phyloP scores from a whole-genome alignment of 441 rosid genomes.

The Gossypium aridum region DNA sequence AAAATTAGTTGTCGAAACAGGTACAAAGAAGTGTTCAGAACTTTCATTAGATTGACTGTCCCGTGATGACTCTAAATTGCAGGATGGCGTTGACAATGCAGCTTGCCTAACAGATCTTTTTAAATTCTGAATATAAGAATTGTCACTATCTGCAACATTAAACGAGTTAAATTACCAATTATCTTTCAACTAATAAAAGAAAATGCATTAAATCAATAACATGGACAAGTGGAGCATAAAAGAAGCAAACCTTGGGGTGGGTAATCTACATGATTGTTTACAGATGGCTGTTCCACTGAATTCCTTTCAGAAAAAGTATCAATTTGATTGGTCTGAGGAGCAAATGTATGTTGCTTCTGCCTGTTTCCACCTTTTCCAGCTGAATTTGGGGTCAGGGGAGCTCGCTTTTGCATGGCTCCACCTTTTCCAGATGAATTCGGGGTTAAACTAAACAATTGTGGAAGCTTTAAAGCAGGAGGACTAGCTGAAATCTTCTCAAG shows the following conservation, averaged over 20 bases:
- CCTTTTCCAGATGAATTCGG: conserved; percentile 89
- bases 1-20: conserved; percentile 57
- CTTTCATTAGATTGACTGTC: conserved; percentile 74
- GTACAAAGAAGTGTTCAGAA: conserved; percentile 86
- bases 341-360: conserved; percentile 63
- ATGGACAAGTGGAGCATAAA: conserved; percentile 11
- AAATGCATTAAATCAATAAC: conserved; percentile 3
- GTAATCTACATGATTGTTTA: conserved; percentile 46
- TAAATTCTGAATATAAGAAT: conserved; percentile 60
- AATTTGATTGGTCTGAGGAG: conserved; percentile 52
- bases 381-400: conserved; percentile 70
- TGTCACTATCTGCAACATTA: conserved; percentile 53
- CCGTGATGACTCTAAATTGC: conserved; percentile 64
- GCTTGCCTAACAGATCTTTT: conserved; percentile 95
- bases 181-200: conserved; percentile 6
- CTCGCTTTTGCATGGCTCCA: conserved; percentile 72
- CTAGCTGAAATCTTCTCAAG: conserved; percentile 75
- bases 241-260: conserved; percentile 56
- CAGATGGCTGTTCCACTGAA: conserved; percentile 46
- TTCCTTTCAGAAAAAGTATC: conserved; percentile 61
- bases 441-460: conserved; percentile 85
- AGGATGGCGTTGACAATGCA: conserved; percentile 58
- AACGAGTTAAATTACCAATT: conserved; percentile 2
- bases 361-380: conserved; percentile 73
- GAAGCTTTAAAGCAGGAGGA: conserved; percentile 79